Evolutionary conservation across 2,329 filamentous ascomycete species (phyloP).

Genomic region (Aspergillus candidus): DNA sequence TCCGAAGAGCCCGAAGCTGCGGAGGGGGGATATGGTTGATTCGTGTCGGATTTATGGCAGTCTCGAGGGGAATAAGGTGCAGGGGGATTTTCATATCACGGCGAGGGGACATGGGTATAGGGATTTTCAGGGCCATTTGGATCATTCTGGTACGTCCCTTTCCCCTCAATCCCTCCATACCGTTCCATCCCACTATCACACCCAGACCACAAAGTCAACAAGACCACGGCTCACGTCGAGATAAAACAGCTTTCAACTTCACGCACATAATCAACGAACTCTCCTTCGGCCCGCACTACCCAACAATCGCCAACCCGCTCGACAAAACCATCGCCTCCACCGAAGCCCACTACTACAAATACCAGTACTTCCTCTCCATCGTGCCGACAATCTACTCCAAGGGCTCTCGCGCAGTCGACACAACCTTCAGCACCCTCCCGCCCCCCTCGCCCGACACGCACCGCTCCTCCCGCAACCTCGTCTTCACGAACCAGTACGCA

Average conservation of each 20-base stretch:
- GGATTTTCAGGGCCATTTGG: conserved; percentile 71
- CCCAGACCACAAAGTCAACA: not conserved
- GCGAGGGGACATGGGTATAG: conserved; percentile 92
- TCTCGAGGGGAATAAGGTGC: conserved; percentile 89
- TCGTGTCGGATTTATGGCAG: conserved; percentile 87
- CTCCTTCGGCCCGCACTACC: conserved; percentile 96
- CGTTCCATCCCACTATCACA: not conserved
- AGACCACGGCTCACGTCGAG: not conserved
- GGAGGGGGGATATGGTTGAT: conserved; percentile 53
- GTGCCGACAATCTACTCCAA: conserved; percentile 90
- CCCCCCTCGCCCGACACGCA: conserved; percentile 27
- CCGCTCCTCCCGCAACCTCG: conserved; percentile 47
- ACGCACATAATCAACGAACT: conserved; percentile 93
- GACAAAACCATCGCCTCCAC: conserved; percentile 80
- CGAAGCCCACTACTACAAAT: conserved; percentile 79
- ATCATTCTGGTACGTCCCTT: conserved; percentile 63
- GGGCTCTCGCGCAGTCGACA: conserved; percentile 38
- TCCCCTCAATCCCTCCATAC: not conserved
- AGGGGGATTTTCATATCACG: conserved; percentile 97
- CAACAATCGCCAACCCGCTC: conserved; percentile 85
- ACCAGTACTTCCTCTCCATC: conserved; percentile 94
- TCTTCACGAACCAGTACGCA: conserved; percentile 96
- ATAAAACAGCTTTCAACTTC: conserved; percentile 78
- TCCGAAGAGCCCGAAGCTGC: conserved; percentile 65
- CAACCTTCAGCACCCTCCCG: conserved; percentile 31